Percentiles rank a stretch among this genome's conserved stretches.
Evolutionary conservation across 179 eudicot genomes (phyloP).

Genomic region (Dionaea muscipula): DNA sequence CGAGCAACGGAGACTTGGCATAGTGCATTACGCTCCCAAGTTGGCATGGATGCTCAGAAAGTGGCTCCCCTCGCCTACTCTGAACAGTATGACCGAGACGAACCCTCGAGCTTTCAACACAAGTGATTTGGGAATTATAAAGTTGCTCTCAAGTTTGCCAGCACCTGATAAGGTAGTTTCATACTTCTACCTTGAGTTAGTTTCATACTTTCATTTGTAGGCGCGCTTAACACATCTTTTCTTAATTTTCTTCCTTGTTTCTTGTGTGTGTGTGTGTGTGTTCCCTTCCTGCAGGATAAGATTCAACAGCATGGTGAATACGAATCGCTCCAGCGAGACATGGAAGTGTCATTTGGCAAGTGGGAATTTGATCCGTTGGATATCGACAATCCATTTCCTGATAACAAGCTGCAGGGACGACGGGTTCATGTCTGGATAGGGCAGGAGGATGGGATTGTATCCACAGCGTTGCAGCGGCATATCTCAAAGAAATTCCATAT

Average conservation of each 20-base stretch:
- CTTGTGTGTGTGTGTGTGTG: too few relatives aligned
- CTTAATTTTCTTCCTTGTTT: too few relatives aligned
- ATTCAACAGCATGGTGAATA: conserved; percentile 29
- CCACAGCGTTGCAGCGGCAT: conserved; percentile 20
- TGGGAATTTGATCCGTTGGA: conserved; percentile 50
- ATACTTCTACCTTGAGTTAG: too few relatives aligned
- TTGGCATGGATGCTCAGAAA: conserved; percentile 21
- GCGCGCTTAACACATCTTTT: too few relatives aligned
- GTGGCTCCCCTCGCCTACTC: conserved; percentile 17
- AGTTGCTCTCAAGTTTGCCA: conserved; percentile 14
- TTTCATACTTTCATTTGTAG: too few relatives aligned
- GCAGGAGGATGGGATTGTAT: conserved; percentile 32
- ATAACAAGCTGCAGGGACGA: conserved; percentile 16
- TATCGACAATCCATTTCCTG: conserved; percentile 21
- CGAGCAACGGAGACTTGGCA: conserved; percentile 15
- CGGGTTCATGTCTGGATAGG: conserved; percentile 44
- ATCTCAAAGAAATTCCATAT: conserved; percentile 31
- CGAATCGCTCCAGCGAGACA: conserved; percentile 32
- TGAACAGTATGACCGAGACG: conserved; percentile 9
- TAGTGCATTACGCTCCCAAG: conserved; percentile 18
- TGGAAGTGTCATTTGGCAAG: conserved; percentile 19
- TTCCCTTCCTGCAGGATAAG: conserved; percentile 20
- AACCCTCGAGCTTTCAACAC: conserved; percentile 24
- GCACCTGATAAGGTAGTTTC: conserved; percentile 26
- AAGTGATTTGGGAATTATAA: conserved; percentile 27